A percentile compares a stretch with the other conserved stretches of the same genome.
Conservation (phyloP, 768 basidiomycete species). For the Naganishia vishniacii region DNA sequence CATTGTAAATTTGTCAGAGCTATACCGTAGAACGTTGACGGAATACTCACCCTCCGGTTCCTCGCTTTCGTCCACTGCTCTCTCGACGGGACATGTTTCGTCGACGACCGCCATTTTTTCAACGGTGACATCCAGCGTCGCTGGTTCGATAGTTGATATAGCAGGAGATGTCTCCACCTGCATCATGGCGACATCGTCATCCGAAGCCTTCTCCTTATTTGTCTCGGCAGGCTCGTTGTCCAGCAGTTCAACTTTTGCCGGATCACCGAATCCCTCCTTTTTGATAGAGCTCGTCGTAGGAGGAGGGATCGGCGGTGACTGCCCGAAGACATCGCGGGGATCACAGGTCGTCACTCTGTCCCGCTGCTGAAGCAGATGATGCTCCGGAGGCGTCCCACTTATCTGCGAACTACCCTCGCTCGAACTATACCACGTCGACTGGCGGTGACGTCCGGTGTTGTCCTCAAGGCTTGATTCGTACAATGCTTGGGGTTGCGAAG, state of each 20-base stretch:
- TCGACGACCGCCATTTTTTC: background rate
- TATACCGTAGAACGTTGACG: background rate
- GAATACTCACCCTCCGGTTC: background rate
- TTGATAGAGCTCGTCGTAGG: background rate
- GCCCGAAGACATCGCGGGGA: slow-evolving; percentile 15
- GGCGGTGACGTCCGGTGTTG: background rate
- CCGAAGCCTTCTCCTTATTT: no score
- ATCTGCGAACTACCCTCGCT: background rate
- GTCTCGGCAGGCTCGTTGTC: background rate
- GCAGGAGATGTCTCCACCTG: background rate
- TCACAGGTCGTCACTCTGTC: slow-evolving; percentile 2
- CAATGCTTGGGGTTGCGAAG: background rate
- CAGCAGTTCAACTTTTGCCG: background rate
- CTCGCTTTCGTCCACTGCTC: background rate
- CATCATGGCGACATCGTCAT: background rate
- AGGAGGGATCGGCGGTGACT: background rate
- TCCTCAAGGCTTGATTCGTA: background rate
- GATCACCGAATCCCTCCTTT: background rate
- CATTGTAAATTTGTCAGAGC: background rate
- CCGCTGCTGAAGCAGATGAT: background rate
- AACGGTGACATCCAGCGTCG: background rate
- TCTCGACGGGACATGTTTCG: background rate
- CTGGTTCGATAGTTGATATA: background rate
- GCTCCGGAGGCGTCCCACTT: background rate
- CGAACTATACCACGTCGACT: background rate